Percentiles rank a stretch among this genome's conserved stretches.
Conservation (phyloP, 768 basidiomycete genomes). For the Lanmaoa pseudosensibilis region DNA sequence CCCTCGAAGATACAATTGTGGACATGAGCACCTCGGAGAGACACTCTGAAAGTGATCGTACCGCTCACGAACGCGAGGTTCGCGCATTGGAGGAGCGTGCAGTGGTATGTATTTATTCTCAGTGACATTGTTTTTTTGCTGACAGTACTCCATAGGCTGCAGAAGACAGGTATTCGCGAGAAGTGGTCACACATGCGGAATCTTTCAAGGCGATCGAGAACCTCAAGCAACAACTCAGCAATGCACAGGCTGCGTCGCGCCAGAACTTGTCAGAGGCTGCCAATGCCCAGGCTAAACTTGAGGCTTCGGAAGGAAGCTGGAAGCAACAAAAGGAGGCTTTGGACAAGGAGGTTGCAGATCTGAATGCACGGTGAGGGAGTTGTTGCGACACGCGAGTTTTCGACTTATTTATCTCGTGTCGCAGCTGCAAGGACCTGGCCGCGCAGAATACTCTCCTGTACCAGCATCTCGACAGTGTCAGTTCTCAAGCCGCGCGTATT, state of each 20-base stretch:
- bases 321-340: slow-evolving; percentile 72
- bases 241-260: slow-evolving; percentile 51
- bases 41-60: slow-evolving; percentile 60
- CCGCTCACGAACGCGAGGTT: slow-evolving; percentile 63
- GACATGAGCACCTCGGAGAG: slow-evolving; percentile 78
- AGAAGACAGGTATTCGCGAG: slow-evolving; percentile 77
- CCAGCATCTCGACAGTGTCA: slow-evolving; percentile 82
- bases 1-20: slow-evolving; percentile 77
- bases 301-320: slow-evolving; percentile 77
- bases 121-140: background rate
- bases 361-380: slow-evolving; percentile 60
- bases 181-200: slow-evolving; percentile 84
- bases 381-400: background rate
- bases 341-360: slow-evolving; percentile 73
- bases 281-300: slow-evolving; percentile 72
- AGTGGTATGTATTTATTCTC: slow-evolving; percentile 43
- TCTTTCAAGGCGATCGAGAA: slow-evolving; percentile 70
- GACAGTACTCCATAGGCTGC: slow-evolving; percentile 47
- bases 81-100: slow-evolving; percentile 67
- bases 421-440: slow-evolving; percentile 69
- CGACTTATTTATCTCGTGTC: background rate
- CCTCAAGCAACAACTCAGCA: slow-evolving; percentile 61
- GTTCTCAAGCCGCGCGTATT: slow-evolving; percentile 79
- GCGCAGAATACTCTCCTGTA: slow-evolving; percentile 78
- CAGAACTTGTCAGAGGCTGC: slow-evolving; percentile 64